Base-by-base conservation (phyloP, 2,329 filamentous ascomycete species). In the Albophoma yamanashiensis region DNA sequence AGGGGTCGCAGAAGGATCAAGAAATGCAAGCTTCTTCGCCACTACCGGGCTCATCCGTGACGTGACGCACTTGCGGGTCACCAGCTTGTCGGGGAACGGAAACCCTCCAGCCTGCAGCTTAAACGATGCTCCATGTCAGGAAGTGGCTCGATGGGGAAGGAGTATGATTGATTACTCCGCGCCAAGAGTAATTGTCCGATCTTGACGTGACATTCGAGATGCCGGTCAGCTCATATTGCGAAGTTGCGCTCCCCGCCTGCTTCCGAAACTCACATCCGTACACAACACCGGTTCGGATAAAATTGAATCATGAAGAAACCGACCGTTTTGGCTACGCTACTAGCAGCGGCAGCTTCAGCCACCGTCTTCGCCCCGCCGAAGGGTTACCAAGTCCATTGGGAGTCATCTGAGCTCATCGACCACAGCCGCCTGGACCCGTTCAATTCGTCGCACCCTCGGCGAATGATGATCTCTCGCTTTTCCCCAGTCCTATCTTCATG, bases 381-480 rank as follows among this genome's bases (percentile, higher is more conserved):
- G 8, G 43, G 50, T n/a, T 62, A 56, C 40, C 58, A 52, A n/a
- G 61, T 63, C n/a, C 60, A 47, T 53, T 64, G 63, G 63, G 57
- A 59, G 31, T 61, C 58, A 4, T 27, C 52, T 14, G 64, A 66
- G 52, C 63, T 67, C 12, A 50, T 63, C 52, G 65, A 82, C 66
- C 6, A 78, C 56, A 4, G 74, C 75, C 50, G 79, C 75, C 38
- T 60, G 1, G 66, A 67, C 58, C 66, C 66, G 15, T 67, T 62
- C 60, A 67, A 67, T 58, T 57, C 62, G 11, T 62, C 65, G 20
- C 66, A 64, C 58, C 53, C 61, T 11, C 63, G 66, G 5, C 62
- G 65, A n/a, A 55, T 67, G 39, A 67, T 67, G 66, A 61, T 67
- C 38, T 66, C 66, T 6, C 63, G 62, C 6, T 68, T 67, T 58